A percentile compares a stretch with the other conserved stretches of the same genome.
Conservation (phyloP, 1,284 basidiomycete genomes). For the Apiotrichum domesticum region DNA sequence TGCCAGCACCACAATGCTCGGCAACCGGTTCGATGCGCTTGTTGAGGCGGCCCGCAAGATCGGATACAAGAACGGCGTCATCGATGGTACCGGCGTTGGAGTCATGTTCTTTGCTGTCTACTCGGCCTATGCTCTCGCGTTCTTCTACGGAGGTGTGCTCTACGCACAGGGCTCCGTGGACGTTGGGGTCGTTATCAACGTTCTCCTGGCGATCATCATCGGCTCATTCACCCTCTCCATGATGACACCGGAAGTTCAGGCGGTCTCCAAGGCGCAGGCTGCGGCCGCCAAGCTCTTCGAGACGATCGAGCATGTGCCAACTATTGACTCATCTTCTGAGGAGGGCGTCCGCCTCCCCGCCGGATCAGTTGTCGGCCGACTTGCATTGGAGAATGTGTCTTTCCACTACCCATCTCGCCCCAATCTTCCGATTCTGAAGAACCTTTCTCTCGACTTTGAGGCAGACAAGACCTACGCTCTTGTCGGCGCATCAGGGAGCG, state of each 20-base stretch:
- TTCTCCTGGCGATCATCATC: constrained; percentile 76
- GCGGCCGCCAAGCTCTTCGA: constrained; percentile 87
- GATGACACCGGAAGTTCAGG: constrained; percentile 68
- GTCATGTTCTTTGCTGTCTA: constrained; percentile 69
- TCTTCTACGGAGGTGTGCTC: constrained; percentile 48
- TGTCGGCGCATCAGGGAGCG: constrained; percentile 87
- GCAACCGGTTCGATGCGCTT: constrained; percentile 62
- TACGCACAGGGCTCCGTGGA: constrained; percentile 50
- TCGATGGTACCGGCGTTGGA: constrained; percentile 63
- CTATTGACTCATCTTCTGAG: constrained; percentile 68
- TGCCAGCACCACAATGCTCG: constrained; percentile 66
- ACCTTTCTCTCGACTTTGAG: constrained; percentile 48
- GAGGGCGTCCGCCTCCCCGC: constrained; percentile 65
- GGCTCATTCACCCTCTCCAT: constrained; percentile 77
- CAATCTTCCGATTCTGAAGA: constrained; percentile 73
- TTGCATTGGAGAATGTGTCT: constrained; percentile 67
- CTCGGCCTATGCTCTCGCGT: constrained; percentile 45
- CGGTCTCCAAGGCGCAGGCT: constrained; percentile 71
- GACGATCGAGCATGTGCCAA: constrained; percentile 76
- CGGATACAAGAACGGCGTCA: constrained; percentile 62
- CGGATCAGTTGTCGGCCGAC: constrained; percentile 65
- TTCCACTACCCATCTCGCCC: constrained; percentile 92
- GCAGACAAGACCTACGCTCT: constrained; percentile 68
- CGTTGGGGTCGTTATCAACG: constrained; percentile 65
- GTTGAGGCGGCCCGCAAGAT: constrained; percentile 56